A percentile compares a stretch with the other conserved stretches of the same genome.
phyloP scores from a whole-genome alignment of 371 early-diverging fungal genomes.

The Mortierella sp. region DNA sequence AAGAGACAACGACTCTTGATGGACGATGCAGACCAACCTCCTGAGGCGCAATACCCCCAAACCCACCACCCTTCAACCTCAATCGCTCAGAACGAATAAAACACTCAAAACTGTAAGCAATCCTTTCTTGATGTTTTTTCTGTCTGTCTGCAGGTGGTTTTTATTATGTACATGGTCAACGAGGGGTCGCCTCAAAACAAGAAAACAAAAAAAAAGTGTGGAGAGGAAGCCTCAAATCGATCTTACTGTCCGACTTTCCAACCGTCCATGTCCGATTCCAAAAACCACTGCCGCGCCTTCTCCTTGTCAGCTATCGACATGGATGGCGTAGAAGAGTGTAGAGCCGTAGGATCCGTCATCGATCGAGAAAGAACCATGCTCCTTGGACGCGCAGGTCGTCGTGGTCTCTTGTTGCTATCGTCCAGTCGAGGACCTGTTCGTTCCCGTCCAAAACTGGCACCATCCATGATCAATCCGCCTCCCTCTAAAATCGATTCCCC shows the following conservation, averaged over 20 bases:
- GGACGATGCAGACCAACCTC: neutral
- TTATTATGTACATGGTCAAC: constrained; percentile 4
- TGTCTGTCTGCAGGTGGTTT: neutral
- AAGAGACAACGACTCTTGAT: neutral
- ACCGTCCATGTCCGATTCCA: constrained; percentile 33
- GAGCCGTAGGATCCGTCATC: constrained; percentile 25
- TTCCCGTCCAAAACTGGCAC: neutral
- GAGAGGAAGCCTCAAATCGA: neutral
- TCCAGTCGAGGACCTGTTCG: constrained; percentile 7
- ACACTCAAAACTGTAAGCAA: neutral
- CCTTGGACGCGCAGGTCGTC: constrained; percentile 2
- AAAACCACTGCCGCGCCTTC: constrained; percentile 35
- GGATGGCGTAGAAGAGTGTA: neutral
- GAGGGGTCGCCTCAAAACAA: neutral
- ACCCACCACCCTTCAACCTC: neutral
- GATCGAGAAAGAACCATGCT: constrained; percentile 7
- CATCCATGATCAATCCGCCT: neutral
- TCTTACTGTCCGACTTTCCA: constrained; percentile 36
- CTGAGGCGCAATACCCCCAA: constrained; percentile 2
- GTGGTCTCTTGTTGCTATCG: neutral
- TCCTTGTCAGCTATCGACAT: constrained; percentile 12
- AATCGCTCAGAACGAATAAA: neutral
- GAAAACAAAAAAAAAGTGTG: neutral
- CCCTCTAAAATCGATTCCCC: neutral
- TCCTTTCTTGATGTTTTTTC: neutral